Evolutionary conservation across 352 stramenopile species (phyloP), one percentile per base, ranked within the genome.

Genomic region (Phytophthora capsici): DNA sequence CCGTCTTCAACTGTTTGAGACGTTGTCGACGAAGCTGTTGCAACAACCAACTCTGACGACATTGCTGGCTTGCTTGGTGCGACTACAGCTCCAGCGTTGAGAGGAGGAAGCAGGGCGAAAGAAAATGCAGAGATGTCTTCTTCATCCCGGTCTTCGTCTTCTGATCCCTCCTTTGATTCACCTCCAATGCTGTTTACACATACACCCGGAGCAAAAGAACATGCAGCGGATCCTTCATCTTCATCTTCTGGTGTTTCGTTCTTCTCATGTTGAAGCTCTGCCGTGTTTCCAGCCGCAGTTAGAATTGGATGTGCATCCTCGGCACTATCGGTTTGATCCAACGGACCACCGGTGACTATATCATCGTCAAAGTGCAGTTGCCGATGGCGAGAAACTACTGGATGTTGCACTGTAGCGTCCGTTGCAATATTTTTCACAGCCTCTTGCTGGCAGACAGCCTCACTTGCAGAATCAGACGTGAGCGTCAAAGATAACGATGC

Each of bases 331-430:
- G 28, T 45, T 55, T 57, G 44, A 47, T 65, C 30, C 17, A 51
- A 44, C 8, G 49, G 28, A 8, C 54, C 50, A 2, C 8, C 36
- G 32, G 17, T 19, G 2, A 32, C 23, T 19, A 68, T 50, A 10
- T 57, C 30, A 0, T 60, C 59, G 37, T 82, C 73, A 60, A 89
- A 93, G 36, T 71, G 65, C 45, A 93, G 58, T 26, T 82, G 67
- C 8, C 82, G 50, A 48, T 56, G 45, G 26, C 52, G 61, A 65
- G 74, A 48, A 3, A 48, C 47, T 41, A 32, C 47, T 30, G 57
- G 50, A 57, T 73, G 63, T 37, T 52, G 34, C 19, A 51, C 32
- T 25, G 50, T 34, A 37, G 23, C 22, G 3, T 63, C 28, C 3
- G 49, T 54, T 13, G 58, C 16, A 7, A 51, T 62, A 19, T 12